phyloP scores from a whole-genome alignment of 139 green algal species.

The Eudorina sp. region DNA sequence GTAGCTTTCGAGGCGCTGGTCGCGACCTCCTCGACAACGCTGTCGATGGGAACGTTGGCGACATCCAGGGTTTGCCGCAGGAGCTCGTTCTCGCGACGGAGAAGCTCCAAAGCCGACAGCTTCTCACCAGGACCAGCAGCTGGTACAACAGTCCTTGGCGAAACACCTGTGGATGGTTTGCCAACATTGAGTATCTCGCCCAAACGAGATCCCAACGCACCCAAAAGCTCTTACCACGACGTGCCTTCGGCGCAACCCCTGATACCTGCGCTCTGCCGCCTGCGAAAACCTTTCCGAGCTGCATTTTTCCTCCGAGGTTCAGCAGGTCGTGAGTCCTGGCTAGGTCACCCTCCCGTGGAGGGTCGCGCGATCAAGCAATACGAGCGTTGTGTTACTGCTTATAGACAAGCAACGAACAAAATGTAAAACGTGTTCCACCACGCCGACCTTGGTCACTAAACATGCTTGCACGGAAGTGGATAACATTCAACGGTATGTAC shows the following conservation, averaged over 20 bases:
- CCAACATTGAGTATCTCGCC: background rate
- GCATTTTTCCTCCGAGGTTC: background rate
- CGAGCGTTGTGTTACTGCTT: no score
- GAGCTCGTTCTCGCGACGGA: slow-evolving; percentile 84
- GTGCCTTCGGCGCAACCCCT: background rate
- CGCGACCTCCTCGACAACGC: background rate
- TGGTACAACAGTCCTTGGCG: background rate
- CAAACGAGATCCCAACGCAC: background rate
- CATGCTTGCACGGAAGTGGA: no score
- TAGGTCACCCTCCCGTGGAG: no score
- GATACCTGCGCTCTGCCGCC: background rate
- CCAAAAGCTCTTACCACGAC: background rate
- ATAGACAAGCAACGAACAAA: no score
- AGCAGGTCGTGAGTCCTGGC: background rate
- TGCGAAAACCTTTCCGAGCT: slow-evolving; percentile 10
- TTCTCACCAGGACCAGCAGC: slow-evolving; percentile 41
- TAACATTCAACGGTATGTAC: no score
- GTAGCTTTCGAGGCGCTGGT: background rate
- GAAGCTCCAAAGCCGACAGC: slow-evolving; percentile 70
- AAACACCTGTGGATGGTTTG: background rate
- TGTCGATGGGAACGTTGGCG: slow-evolving; percentile 51
- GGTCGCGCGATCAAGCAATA: no score
- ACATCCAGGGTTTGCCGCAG: slow-evolving; percentile 74
- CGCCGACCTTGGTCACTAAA: no score
- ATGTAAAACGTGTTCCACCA: no score